Base-by-base conservation (phyloP, 148 eudicot genomes). In the Rhododendron vialii region DNA sequence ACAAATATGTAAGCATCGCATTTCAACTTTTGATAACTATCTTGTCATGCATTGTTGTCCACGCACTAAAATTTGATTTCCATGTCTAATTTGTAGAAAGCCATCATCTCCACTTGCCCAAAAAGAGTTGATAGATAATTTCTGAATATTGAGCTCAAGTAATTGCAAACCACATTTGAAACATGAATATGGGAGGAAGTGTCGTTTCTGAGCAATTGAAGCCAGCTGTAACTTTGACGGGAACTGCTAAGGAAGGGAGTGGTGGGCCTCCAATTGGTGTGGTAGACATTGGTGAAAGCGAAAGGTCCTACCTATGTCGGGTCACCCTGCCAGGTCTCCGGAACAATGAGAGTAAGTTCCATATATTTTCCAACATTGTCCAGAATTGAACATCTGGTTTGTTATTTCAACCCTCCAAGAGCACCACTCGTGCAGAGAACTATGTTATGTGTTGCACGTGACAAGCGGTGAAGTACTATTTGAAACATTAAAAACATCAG, bases 301-400 rank as follows among this genome's bases (percentile, higher is more conserved):
- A 83, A 22, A 74, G 53, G 33, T 84, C 88, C 15, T 86, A 82
- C 69, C 47, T 86, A 17, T 86, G 85, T 86, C 82, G 88, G 65
- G 22, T 87, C 77, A n/a, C 85, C 59, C 88, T 87, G 61, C 88
- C 88, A 61, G 88, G 88, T 83, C 61, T 87, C 50, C 77, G 85
- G 85, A 87, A 83, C 43, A 83, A 83, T 57, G 77, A 87, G 41
- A 73, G 88, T 87, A 83, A 69, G 88, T 76, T 55, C 33, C 45
- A 22, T 83, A 22, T 43, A 45, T 35, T 28, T 28, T 82, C 22
- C 8, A 55, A 4, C 47, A 81, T 33, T 55, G 59, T 30, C 38
- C 7, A 69, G 76, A 71, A 71, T 30, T 71, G 76, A 26, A 71
- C 41, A 14, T 71, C 76, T 71, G 38, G 18, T 30, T 71, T 71